These are phyloP conservation scores for Diaporthe sp. DNA, from an alignment of 2,329 filamentous ascomycete genomes.

Conservation along the genomic window DNA sequence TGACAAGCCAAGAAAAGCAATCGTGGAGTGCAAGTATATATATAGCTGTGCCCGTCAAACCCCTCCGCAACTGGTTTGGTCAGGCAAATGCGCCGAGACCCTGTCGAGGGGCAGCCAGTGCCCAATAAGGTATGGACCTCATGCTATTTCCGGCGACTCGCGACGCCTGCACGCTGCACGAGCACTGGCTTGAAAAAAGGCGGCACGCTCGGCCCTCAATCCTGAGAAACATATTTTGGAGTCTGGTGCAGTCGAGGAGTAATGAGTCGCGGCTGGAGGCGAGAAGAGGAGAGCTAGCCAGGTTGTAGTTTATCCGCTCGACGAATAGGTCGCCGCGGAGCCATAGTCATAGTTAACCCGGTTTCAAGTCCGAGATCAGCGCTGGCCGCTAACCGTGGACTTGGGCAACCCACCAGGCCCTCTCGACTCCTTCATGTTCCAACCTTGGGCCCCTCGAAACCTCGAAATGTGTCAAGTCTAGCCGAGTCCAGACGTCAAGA, in stretches of 20 bases:
- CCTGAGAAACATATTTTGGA: conserved; percentile 13
- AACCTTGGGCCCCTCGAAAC: conserved; percentile 28
- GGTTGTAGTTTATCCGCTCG: conserved; percentile 28
- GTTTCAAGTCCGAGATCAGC: conserved; percentile 33
- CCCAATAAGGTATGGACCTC: background rate
- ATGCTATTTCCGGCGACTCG: conserved; percentile 12
- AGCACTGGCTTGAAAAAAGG: background rate
- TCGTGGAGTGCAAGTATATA: background rate
- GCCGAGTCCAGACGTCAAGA: conserved; percentile 33
- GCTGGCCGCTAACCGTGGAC: conserved; percentile 17
- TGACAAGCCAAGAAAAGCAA: conserved; percentile 14
- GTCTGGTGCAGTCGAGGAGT: conserved; percentile 16
- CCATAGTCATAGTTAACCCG: conserved; percentile 20
- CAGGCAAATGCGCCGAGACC: background rate
- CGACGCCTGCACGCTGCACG: conserved; percentile 7
- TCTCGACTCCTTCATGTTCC: conserved; percentile 17
- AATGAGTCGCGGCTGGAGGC: conserved; percentile 23
- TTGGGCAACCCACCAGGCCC: conserved; percentile 8
- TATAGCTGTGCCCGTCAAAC: background rate
- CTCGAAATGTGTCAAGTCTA: conserved; percentile 35
- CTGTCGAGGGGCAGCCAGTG: background rate
- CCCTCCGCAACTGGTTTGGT: background rate
- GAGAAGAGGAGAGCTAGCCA: conserved; percentile 22
- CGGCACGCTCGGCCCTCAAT: conserved; percentile 22
- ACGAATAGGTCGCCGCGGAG: conserved; percentile 25